Conservation (phyloP, 208 protist genomes). For the Balamuthia mandrillaris region DNA sequence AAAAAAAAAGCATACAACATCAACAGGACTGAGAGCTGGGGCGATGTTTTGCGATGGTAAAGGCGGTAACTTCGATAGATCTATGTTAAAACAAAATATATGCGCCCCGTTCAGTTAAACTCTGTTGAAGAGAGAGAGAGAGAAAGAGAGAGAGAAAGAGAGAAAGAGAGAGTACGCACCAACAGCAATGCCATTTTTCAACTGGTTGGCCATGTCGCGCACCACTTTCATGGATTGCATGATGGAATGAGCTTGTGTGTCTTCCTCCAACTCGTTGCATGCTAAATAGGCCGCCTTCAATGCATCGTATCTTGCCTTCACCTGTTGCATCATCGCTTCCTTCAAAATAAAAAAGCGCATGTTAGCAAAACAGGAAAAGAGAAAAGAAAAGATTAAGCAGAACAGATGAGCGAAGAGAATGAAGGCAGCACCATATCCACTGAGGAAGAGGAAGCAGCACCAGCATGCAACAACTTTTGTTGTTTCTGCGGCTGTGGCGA, state of each 20-base stretch:
- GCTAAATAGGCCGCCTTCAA: not conserved
- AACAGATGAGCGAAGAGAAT: not conserved
- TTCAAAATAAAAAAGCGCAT: not conserved
- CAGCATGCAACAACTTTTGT: too few species aligned
- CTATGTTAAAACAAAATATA: too few species aligned
- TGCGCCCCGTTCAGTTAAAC: too few species aligned
- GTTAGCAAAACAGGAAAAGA: not conserved
- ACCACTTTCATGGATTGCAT: not conserved
- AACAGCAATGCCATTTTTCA: not conserved
- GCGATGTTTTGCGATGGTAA: not conserved
- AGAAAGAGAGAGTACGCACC: not conserved
- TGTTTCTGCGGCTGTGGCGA: too few species aligned
- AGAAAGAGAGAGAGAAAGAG: not conserved
- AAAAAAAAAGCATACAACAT: not conserved
- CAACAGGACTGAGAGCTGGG: not conserved
- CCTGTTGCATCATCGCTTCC: not conserved
- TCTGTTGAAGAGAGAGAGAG: not conserved
- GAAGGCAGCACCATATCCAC: not conserved
- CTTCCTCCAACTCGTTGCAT: not conserved
- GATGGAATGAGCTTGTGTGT: not conserved
- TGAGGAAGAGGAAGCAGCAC: not conserved
- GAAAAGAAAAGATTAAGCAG: not conserved
- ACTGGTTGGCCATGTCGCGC: not conserved
- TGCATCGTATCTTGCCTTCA: not conserved
- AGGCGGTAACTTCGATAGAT: not conserved